Evolutionary conservation across 805 yeast genomes (phyloP), one percentile per base, ranked within the genome.

Genomic region (Candida tallmaniae): DNA sequence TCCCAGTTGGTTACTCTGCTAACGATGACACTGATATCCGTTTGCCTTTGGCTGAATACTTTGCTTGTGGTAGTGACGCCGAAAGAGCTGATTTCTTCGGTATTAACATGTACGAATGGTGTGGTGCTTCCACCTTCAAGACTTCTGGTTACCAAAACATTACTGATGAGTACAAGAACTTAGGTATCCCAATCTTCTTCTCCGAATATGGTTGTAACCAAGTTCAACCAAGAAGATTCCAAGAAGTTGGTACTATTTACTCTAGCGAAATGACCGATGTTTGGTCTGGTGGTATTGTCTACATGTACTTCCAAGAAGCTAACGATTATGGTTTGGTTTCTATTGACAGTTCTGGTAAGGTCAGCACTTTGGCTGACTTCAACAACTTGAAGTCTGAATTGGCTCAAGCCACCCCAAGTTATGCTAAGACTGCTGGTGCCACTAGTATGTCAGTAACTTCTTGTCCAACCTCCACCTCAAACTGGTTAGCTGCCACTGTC

Each of bases 231-330:
- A 78, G 90, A 76, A 56, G 58, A 45, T 83, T 83, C 74, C 68
- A 76, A 38, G 90, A 83, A 62, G 83, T 83, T 45, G 74, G 63
- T 28, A 70, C 87, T 39, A 52, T 83, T 25, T 83, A 73, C 64
- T 66, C 80, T 44, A 55, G 57, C 32, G 67, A 82, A 25, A 83
- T 83, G 94, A 82, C 88, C 44, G 82, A 72, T 57, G 81, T 81
- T 41, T 83, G 90, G 93, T 83, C 90, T 32, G 90, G 94, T 65
- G 94, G 90, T 74, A 83, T 83, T 53, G 90, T 83, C 36, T 83
- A 82, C 68, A 78, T 83, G 89, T 83, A 83, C 66, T 83, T 76
- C 63, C 73, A 83, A 66, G 90, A 83, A 67, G 65, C 63, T 36
- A 83, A 83, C 65, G 59, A 82, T 50, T 83, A 81, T 53, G 90